Evolutionary conservation across 1,284 basidiomycete genomes (phyloP), one percentile per base, ranked within the genome.

Genomic region (Tilletiopsis washingtonensis): DNA sequence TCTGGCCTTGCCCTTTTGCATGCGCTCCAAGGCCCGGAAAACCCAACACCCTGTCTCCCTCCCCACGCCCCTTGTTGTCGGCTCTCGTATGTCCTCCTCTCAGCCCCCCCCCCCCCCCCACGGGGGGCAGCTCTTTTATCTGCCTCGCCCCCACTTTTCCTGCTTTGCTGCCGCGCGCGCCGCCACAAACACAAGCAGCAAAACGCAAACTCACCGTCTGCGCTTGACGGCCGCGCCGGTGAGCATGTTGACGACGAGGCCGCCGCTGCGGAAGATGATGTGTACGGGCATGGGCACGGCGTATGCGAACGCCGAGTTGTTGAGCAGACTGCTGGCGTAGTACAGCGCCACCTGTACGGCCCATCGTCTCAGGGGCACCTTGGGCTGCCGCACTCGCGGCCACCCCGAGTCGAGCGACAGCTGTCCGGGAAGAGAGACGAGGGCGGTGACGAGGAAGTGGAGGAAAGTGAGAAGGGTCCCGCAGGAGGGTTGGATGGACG

Each of bases 201-300:
- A n/a, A n/a, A n/a, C n/a, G n/a, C n/a, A n/a, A n/a, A 29, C 50
- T 47, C 45, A 56, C 67, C 81, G 84, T 3, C 79, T 77, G 1
- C 76, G 19, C 26, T 61, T 77, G 14, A 87, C 57, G 1, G 82
- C 43, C 78, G 80, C 84, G 0, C 86, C 88, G 50, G 89, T 76
- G 7, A 84, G 38, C 80, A 90, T 82, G 63, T 84, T 86, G 41
- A 88, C 75, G n/a, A 85, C 79, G 64, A 88, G 75, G n/a, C 90
- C 91, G 1, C 87, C 90, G 61, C 86, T 89, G 32, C 91, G 79
- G 69, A 94, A 96, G 51, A 96, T 87, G 71, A 96, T 94, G 73
- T 96, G 91, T 1, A 96, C 85, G 0, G 87, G 77, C 81, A 94
- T 88, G 14, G 91, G 90, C 51, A 94, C 85, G 52, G 80, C 75